Percentiles rank a stretch among this genome's conserved stretches.
These are phyloP conservation scores for Cryptococcus sp. DNA, from an alignment of 1,284 basidiomycete species.

Conservation along the genomic window DNA sequence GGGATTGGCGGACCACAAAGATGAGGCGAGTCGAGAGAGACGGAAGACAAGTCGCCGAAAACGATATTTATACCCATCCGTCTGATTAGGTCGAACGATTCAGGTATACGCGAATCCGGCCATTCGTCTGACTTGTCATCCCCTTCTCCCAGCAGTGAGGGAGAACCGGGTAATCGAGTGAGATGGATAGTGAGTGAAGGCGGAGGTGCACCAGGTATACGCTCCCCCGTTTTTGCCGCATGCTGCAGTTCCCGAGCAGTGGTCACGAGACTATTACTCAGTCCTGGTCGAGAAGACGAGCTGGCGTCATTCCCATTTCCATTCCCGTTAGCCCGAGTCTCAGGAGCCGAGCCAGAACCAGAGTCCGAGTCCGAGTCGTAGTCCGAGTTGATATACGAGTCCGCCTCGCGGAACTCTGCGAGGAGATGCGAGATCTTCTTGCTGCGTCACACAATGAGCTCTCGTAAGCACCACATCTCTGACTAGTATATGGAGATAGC, in stretches of 20 bases:
- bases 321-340: background rate
- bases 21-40: background rate
- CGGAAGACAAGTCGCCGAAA: slow-evolving; percentile 61
- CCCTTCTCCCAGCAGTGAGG: slow-evolving; percentile 38
- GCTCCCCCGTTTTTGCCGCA: slow-evolving; percentile 25
- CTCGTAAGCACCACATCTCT: slow-evolving; percentile 1
- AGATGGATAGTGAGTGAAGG: slow-evolving; percentile 64
- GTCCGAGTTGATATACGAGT: slow-evolving; percentile 66
- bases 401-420: slow-evolving; percentile 75
- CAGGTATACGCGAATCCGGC: slow-evolving; percentile 62
- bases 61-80: slow-evolving; percentile 67
- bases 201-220: slow-evolving; percentile 24
- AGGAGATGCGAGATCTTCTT: slow-evolving; percentile 69
- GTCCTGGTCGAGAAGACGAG: background rate
- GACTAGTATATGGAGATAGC: background rate
- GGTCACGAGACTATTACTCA: slow-evolving; percentile 58
- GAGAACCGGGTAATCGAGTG: slow-evolving; percentile 62
- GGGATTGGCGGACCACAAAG: slow-evolving; percentile 2
- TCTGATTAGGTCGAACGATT: slow-evolving; percentile 61
- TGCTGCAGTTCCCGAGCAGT: slow-evolving; percentile 55
- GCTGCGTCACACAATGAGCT: slow-evolving; percentile 54
- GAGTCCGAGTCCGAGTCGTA: slow-evolving; percentile 29
- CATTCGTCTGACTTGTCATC: slow-evolving; percentile 22
- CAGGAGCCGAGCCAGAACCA: slow-evolving; percentile 55
- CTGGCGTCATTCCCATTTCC: background rate